A percentile compares a stretch with the other conserved stretches of the same genome.
Conservation (phyloP, 768 basidiomycete genomes). For the Cystofilobasidium bisporidii region DNA sequence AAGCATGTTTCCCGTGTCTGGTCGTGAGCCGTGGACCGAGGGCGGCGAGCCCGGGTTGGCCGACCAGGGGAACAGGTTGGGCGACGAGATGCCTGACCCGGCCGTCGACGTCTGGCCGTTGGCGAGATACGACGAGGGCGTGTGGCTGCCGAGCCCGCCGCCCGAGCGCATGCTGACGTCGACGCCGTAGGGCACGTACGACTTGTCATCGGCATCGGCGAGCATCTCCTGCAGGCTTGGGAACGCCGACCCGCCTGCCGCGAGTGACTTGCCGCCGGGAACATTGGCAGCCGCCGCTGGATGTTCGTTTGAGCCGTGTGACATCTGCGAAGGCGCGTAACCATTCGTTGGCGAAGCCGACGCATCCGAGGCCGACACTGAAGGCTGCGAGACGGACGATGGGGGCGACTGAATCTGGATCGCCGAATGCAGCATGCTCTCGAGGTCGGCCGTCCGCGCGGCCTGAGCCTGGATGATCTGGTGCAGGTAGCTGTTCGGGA, state of each 20-base stretch:
- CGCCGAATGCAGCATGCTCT: constrained; percentile 49
- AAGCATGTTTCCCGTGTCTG: neutral
- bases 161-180: neutral
- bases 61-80: neutral
- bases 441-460: constrained; percentile 65
- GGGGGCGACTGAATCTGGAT: neutral
- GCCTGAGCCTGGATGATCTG: constrained; percentile 75
- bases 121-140: neutral
- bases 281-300: neutral
- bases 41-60: neutral
- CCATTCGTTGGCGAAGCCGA: neutral
- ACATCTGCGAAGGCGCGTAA: neutral
- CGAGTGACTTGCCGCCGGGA: no score
- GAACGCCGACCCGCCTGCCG: neutral
- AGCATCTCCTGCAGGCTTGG: constrained; percentile 1
- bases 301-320: neutral
- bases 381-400: constrained; percentile 2
- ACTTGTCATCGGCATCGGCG: neutral
- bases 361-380: neutral
- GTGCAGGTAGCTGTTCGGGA: constrained; percentile 59
- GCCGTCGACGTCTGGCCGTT: neutral
- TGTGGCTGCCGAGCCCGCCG: neutral
- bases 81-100: neutral
- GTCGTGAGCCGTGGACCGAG: neutral
- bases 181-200: neutral